Evolutionary conservation across 2,329 filamentous ascomycete species (phyloP).

Genomic region (Fusarium illudens): DNA sequence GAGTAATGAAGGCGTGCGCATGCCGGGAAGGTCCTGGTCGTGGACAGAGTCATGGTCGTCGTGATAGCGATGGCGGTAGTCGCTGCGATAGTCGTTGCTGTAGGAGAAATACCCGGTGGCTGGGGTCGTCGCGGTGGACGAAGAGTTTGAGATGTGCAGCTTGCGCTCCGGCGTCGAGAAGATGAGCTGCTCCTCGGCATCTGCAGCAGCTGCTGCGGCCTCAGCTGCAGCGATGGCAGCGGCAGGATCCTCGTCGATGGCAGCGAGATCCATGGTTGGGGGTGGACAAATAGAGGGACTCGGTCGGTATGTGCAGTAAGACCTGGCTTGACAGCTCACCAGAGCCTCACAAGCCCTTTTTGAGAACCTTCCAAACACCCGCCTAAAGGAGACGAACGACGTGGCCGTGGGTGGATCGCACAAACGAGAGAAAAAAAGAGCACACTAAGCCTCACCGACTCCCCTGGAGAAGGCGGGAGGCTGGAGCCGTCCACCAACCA

Average conservation of each 20-base stretch:
- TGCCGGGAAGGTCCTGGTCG: slow-evolving; percentile 33
- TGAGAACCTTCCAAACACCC: slow-evolving; percentile 23
- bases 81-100: slow-evolving; percentile 33
- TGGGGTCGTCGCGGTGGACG: slow-evolving; percentile 33
- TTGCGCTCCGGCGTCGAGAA: slow-evolving; percentile 41
- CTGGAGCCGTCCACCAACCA: slow-evolving; percentile 29
- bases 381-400: slow-evolving; percentile 35
- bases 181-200: slow-evolving; percentile 36
- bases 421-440: slow-evolving; percentile 14
- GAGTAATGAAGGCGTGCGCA: slow-evolving; percentile 43
- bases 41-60: slow-evolving; percentile 35
- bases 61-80: slow-evolving; percentile 39
- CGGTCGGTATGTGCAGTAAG: slow-evolving; percentile 13
- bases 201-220: slow-evolving; percentile 30
- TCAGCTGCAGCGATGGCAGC: slow-evolving; percentile 38
- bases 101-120: slow-evolving; percentile 39
- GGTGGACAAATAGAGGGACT: slow-evolving; percentile 17
- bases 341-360: slow-evolving; percentile 34
- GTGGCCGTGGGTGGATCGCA: slow-evolving; percentile 29
- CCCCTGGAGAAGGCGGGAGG: slow-evolving; percentile 24
- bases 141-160: slow-evolving; percentile 27
- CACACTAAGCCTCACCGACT: slow-evolving; percentile 37
- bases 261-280: slow-evolving; percentile 38
- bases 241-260: slow-evolving; percentile 41
- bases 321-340: slow-evolving; percentile 27